A percentile compares a stretch with the other conserved stretches of the same genome.
Conservation (phyloP, 176 grass and related monocot species). For the Carex littledalei region DNA sequence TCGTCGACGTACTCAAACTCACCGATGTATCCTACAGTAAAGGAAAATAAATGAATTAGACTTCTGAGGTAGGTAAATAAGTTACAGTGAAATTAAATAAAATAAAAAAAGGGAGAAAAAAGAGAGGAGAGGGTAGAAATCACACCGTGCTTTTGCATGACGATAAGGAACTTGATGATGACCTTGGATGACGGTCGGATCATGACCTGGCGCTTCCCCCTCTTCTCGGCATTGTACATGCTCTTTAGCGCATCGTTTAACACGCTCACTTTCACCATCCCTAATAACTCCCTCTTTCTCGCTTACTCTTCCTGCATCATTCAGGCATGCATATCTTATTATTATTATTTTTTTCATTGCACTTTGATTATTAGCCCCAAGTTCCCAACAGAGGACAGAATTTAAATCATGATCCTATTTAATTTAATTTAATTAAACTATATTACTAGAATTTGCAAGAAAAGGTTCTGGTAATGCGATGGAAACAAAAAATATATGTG, state of each 20-base stretch:
- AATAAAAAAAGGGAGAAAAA: not conserved
- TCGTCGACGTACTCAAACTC: conserved; percentile 18
- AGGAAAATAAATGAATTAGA: not conserved
- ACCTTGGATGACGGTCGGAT: conserved; percentile 16
- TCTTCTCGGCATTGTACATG: conserved; percentile 26
- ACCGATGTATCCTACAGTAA: not conserved
- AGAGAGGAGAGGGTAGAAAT: too few relatives aligned
- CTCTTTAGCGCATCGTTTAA: conserved; percentile 18
- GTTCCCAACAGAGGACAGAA: too few relatives aligned
- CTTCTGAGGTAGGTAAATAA: not conserved
- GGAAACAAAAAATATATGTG: too few relatives aligned
- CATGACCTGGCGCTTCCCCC: conserved; percentile 16
- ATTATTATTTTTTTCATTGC: too few relatives aligned
- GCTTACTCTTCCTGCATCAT: too few relatives aligned
- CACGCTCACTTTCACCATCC: conserved; percentile 11
- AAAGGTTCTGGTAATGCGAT: too few relatives aligned
- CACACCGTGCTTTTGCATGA: conserved; percentile 18
- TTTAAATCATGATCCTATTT: too few relatives aligned
- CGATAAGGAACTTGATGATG: conserved; percentile 16
- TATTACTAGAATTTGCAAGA: too few relatives aligned
- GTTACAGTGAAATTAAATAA: not conserved
- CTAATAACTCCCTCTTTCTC: too few relatives aligned
- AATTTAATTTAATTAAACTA: too few relatives aligned
- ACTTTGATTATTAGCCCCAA: too few relatives aligned
- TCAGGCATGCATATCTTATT: too few relatives aligned